phyloP scores from a whole-genome alignment of 2,329 filamentous ascomycete species.

The Trichoderma sp. region DNA sequence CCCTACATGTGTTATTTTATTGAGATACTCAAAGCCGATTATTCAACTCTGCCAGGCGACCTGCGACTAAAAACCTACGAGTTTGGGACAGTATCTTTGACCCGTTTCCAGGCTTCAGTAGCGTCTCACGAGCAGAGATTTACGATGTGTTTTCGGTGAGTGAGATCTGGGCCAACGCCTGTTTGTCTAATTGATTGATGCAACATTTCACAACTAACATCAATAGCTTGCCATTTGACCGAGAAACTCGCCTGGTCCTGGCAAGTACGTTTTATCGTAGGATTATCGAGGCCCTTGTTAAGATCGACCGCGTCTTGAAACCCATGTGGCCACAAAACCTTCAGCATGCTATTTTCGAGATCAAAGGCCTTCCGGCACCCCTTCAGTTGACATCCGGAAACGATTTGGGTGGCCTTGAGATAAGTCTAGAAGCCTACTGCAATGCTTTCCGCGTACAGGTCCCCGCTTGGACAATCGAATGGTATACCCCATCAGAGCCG shows the following conservation, averaged over 20 bases:
- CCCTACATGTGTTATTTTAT: constrained; percentile 53
- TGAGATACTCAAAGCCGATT: constrained; percentile 47
- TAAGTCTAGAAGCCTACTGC: constrained; percentile 55
- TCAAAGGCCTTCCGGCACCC: constrained; percentile 52
- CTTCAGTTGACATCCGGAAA: constrained; percentile 55
- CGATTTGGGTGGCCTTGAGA: constrained; percentile 53
- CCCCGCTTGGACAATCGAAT: constrained; percentile 52
- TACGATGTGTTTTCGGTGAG: constrained; percentile 54
- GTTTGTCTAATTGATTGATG: not conserved
- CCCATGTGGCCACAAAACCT: constrained; percentile 58
- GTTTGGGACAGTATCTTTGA: constrained; percentile 53
- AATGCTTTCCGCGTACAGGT: constrained; percentile 50
- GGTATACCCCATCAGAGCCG: constrained; percentile 44
- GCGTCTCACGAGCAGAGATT: constrained; percentile 55
- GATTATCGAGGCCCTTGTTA: constrained; percentile 54
- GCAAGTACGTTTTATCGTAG: constrained; percentile 54
- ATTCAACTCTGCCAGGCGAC: constrained; percentile 44
- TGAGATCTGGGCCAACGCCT: not conserved
- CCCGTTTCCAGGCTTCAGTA: constrained; percentile 51
- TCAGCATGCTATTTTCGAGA: constrained; percentile 52
- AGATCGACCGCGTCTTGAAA: constrained; percentile 54
- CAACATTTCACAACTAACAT: not conserved
- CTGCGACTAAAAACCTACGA: constrained; percentile 49
- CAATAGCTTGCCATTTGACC: constrained; percentile 42
- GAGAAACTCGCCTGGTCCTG: constrained; percentile 48